Conservation (phyloP, 257 asterid genomes). For the Eustoma russellianum region DNA sequence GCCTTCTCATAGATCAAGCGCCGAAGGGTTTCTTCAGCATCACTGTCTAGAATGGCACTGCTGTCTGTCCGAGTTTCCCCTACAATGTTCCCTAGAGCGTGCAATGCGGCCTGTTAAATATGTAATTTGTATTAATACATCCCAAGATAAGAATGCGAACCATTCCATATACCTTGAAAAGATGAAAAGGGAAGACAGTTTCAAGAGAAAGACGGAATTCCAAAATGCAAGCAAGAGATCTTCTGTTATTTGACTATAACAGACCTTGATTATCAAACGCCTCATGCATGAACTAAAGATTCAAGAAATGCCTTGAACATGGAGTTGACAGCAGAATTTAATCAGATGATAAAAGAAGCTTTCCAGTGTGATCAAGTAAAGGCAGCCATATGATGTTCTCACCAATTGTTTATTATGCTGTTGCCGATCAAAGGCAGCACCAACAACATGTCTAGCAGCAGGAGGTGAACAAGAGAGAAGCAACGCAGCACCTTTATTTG, state of each 20-base stretch:
- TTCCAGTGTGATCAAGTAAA: no score
- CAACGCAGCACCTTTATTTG: slow-evolving; percentile 63
- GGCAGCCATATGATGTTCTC: slow-evolving; percentile 11
- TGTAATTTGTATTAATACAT: slow-evolving; percentile 2
- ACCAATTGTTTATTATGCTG: slow-evolving; percentile 85
- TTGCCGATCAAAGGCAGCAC: slow-evolving; percentile 83
- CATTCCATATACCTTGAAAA: no score
- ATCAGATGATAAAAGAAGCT: no score
- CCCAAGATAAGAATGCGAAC: no score
- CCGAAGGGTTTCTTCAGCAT: slow-evolving; percentile 69
- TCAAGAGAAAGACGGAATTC: no score
- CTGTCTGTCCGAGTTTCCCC: slow-evolving; percentile 67
- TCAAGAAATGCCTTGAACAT: neutral
- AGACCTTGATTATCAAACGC: no score
- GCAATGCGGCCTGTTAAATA: slow-evolving; percentile 74
- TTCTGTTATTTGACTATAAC: no score
- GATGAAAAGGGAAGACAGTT: no score
- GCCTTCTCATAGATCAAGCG: slow-evolving; percentile 68
- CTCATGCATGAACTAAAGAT: neutral
- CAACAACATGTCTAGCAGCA: slow-evolving; percentile 59
- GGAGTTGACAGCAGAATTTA: no score
- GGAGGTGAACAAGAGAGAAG: slow-evolving; percentile 58
- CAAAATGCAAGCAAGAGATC: no score
- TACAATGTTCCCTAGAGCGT: slow-evolving; percentile 72
- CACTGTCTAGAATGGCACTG: slow-evolving; percentile 40